A percentile compares a stretch with the other conserved stretches of the same genome.
Conservation (phyloP, 805 yeast species). For the Cyberlindnera misumaiensis region DNA sequence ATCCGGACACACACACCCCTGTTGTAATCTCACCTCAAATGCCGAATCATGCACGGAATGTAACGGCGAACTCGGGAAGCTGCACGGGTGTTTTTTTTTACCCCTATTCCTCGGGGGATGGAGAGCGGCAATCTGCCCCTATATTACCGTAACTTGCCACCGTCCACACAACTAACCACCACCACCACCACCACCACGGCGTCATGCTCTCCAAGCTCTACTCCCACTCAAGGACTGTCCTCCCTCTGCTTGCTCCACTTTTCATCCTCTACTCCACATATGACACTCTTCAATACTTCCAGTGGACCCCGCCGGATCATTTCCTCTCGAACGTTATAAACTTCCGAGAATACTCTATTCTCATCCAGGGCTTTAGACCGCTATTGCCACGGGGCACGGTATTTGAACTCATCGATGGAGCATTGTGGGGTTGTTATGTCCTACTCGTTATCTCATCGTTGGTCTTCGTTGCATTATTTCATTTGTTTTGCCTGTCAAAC, state of each 20-base stretch:
- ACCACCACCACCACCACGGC: background rate
- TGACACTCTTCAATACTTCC: conserved; percentile 9
- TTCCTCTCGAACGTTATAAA: conserved; percentile 11
- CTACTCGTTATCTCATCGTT: conserved; percentile 7
- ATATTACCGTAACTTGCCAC: no score
- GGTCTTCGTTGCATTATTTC: conserved; percentile 14
- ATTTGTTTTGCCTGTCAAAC: conserved; percentile 9
- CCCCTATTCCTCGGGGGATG: conserved; percentile 1
- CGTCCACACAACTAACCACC: background rate
- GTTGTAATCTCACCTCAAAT: no score
- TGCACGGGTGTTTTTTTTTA: background rate
- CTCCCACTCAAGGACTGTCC: conserved; percentile 5
- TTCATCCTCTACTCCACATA: conserved; percentile 15
- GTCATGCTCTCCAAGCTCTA: conserved; percentile 1
- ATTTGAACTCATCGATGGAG: no score
- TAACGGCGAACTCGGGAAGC: no score
- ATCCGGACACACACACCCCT: no score
- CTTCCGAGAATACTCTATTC: conserved; percentile 12
- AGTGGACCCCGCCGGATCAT: conserved; percentile 7
- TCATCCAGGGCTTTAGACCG: conserved; percentile 15
- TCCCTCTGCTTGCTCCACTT: conserved; percentile 15
- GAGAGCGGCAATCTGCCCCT: no score
- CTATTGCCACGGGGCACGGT: conserved; percentile 1
- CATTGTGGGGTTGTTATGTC: no score
- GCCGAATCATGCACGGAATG: no score